A percentile compares a stretch with the other conserved stretches of the same genome.
phyloP scores from a whole-genome alignment of 2,329 filamentous ascomycete genomes.

The Cladobotryum mycophilum region DNA sequence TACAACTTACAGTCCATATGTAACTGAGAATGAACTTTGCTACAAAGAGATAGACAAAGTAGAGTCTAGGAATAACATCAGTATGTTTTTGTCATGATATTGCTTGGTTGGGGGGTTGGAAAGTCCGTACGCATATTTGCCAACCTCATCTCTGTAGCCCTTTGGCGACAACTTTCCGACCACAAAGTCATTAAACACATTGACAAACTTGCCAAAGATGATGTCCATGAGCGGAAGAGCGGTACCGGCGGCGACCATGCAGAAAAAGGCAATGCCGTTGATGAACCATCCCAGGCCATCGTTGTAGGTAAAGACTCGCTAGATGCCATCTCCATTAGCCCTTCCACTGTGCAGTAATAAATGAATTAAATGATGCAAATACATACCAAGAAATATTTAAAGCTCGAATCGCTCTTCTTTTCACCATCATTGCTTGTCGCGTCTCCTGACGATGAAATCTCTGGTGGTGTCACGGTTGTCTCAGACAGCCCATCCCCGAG shows the following conservation, averaged over 20 bases:
- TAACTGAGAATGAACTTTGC: conserved; percentile 50
- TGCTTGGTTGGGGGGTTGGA: background rate
- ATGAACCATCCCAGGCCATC: conserved; percentile 31
- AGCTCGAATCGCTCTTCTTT: conserved; percentile 16
- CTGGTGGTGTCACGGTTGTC: background rate
- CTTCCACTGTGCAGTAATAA: background rate
- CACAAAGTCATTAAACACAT: conserved; percentile 52
- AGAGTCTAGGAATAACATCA: conserved; percentile 32
- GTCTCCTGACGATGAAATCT: background rate
- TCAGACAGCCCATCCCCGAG: background rate
- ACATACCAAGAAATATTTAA: conserved; percentile 22
- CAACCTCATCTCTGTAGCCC: conserved; percentile 45
- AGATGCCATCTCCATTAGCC: background rate
- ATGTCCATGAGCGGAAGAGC: conserved; percentile 52
- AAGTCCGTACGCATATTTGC: conserved; percentile 34
- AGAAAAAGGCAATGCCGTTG: conserved; percentile 29
- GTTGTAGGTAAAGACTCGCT: conserved; percentile 36
- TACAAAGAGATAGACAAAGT: conserved; percentile 53
- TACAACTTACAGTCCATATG: conserved; percentile 41
- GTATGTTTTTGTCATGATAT: background rate
- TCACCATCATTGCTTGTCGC: background rate
- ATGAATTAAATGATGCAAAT: background rate
- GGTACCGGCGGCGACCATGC: conserved; percentile 32
- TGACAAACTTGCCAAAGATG: conserved; percentile 49
- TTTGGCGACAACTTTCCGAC: conserved; percentile 34